Evolutionary conservation across 2,329 filamentous ascomycete species (phyloP).

Genomic region (Proliferodiscus dingleyae): DNA sequence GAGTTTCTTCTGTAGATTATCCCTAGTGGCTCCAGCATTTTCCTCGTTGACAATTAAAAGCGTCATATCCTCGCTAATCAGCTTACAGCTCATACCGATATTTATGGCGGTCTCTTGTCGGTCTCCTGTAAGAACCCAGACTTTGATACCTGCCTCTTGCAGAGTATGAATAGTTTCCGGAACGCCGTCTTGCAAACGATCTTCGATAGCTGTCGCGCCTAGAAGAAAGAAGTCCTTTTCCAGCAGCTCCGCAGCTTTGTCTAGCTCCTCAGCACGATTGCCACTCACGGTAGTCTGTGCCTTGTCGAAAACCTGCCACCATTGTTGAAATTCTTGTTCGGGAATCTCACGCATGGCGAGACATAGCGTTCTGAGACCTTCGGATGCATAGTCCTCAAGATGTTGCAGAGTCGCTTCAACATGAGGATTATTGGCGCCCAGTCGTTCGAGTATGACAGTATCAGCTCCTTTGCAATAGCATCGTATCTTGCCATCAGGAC

Average conservation of each 20-base stretch:
- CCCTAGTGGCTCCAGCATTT: constrained; percentile 67
- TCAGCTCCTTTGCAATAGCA: constrained; percentile 96
- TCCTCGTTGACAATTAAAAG: constrained; percentile 96
- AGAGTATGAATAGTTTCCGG: constrained; percentile 97
- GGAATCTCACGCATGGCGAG: constrained; percentile 90
- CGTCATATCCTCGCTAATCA: constrained; percentile 98
- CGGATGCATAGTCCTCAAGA: constrained; percentile 96
- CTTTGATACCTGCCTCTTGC: constrained; percentile 94
- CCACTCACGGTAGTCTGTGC: constrained; percentile 87
- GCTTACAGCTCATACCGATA: constrained; percentile 98
- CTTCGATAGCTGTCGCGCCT: constrained; percentile 94
- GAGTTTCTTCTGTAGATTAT: constrained; percentile 90
- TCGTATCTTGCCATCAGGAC: constrained; percentile 90
- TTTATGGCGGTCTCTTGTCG: constrained; percentile 99
- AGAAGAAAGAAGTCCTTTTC: constrained; percentile 88
- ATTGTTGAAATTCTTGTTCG: constrained; percentile 83
- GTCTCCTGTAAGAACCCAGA: constrained; percentile 97
- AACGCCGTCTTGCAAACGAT: constrained; percentile 93
- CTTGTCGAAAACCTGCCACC: constrained; percentile 80
- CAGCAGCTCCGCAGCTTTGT: constrained; percentile 94
- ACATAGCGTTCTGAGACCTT: constrained; percentile 91
- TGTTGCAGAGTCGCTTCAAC: constrained; percentile 89
- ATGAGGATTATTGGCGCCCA: constrained; percentile 76
- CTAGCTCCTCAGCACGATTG: constrained; percentile 87
- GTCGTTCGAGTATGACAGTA: constrained; percentile 90